Conservation (phyloP, 1,284 basidiomycete genomes). For the Pseudozyma thailandica region DNA sequence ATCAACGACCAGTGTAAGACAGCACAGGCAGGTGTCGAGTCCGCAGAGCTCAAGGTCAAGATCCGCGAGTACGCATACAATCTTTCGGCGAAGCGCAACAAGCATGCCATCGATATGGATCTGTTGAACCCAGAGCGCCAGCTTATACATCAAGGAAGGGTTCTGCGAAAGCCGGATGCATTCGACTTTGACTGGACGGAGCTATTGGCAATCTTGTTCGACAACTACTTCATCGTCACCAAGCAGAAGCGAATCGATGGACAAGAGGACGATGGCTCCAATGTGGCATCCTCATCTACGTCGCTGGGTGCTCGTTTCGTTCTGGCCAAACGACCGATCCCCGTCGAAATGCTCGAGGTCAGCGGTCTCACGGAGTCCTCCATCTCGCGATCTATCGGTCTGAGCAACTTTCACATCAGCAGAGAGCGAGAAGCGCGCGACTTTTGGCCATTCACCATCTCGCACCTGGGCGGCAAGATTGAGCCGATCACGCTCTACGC, state of each 20-base stretch:
- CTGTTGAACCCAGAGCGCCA: constrained; percentile 59
- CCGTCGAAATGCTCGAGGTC: constrained; percentile 61
- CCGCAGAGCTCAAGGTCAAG: constrained; percentile 61
- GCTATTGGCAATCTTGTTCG: constrained; percentile 61
- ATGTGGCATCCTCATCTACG: constrained; percentile 23
- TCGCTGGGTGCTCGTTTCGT: constrained; percentile 39
- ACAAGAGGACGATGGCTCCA: constrained; percentile 29
- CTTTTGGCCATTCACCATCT: constrained; percentile 63
- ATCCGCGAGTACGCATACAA: constrained; percentile 60
- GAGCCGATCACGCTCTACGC: constrained; percentile 77
- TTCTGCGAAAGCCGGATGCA: constrained; percentile 62
- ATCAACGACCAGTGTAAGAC: constrained; percentile 65
- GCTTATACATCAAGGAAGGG: constrained; percentile 57
- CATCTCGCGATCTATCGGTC: constrained; percentile 56
- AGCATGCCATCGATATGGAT: constrained; percentile 57
- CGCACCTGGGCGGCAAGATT: constrained; percentile 54
- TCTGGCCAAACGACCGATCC: constrained; percentile 63
- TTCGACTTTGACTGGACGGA: constrained; percentile 67
- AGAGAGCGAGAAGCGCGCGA: constrained; percentile 55
- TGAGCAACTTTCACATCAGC: constrained; percentile 60
- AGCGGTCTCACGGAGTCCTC: constrained; percentile 58
- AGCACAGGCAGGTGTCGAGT: constrained; percentile 61
- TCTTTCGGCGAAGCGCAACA: constrained; percentile 57
- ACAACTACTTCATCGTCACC: constrained; percentile 64
- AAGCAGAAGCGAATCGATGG: constrained; percentile 54